Base-by-base conservation (phyloP, 73 alveolate species). In the Paramecium tetraurelia region DNA sequence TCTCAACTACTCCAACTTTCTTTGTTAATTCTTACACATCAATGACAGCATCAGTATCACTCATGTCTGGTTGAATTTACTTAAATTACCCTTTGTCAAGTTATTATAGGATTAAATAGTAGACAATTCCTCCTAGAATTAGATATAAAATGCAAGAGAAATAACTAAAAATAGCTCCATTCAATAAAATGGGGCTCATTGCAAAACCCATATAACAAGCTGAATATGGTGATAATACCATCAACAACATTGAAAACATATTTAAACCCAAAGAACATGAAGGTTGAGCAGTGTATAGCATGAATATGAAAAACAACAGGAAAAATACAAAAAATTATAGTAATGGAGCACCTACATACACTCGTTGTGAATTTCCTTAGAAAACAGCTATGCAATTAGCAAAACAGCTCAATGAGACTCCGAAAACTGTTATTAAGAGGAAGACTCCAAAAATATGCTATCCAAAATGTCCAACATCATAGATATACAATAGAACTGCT, bases 1-100 rank as follows among this genome's bases (percentile, higher is more conserved):
- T 53, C 8, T 53, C 69, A 0, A 53, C 31, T 53, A 18, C 1
- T n/a, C 69, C 69, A 18, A 16, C 0, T 18, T 18, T 53, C 22
- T 53, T 93, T 85, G 96, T 89, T 41, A 95, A 29, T 58, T 95
- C 96, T 90, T 92, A 87, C 9, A 27, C 84, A 31, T 68, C 84
- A 21, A 68, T 50, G 8, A 31, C 10, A 27, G 46, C 46, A 68
- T 33, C 46, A 2, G 40, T 68, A 31, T 68, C 84, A 31, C 7
- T 41, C 46, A 68, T 31, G 7, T 68, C n/a, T 1, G 9, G 7
- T 68, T 68, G 7, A 14, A 33, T 31, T 68, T 68, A 31, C 29
- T 68, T 68, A 14, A 24, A 68, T 68, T 8, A 1, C 1, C 27
- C 27, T 31, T 2, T 12, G n/a, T 68, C 84, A 21, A 20, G 4